Conservation (phyloP, 2,329 filamentous ascomycete species). For the Hypoxylon sp. region DNA sequence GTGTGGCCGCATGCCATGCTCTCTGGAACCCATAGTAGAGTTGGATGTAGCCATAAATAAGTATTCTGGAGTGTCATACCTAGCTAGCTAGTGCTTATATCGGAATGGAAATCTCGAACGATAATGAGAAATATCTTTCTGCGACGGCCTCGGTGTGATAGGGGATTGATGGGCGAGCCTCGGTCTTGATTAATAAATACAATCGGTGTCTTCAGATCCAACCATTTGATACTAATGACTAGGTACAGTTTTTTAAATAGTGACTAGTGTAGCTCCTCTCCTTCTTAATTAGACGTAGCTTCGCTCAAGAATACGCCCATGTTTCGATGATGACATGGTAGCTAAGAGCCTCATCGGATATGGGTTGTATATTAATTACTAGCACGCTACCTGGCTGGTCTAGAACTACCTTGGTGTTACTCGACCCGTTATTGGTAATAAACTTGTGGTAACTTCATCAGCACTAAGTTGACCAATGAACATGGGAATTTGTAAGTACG, state of each 20-base stretch:
- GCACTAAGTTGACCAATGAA: conserved; percentile 2
- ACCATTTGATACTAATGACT: background rate
- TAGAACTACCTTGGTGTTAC: conserved; percentile 2
- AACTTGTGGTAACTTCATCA: conserved; percentile 6
- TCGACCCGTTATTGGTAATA: conserved; percentile 3
- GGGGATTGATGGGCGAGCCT: background rate
- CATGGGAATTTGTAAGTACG: conserved; percentile 1
- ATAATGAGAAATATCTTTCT: background rate
- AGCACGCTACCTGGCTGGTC: background rate
- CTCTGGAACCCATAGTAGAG: background rate
- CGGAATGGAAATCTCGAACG: background rate
- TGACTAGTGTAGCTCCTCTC: background rate
- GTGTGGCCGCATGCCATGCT: background rate
- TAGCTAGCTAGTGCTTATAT: background rate
- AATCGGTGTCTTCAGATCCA: background rate
- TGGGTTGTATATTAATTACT: background rate
- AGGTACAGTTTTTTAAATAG: background rate
- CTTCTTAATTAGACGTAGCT: background rate
- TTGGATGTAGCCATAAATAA: too few species aligned
- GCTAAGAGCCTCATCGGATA: conserved; percentile 23
- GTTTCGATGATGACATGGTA: conserved; percentile 1
- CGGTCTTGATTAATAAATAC: background rate
- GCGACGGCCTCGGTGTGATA: background rate
- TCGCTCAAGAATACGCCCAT: background rate
- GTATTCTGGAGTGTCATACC: background rate